Conservation (phyloP, 1,139 yeast genomes). For the Spathaspora sp. region DNA sequence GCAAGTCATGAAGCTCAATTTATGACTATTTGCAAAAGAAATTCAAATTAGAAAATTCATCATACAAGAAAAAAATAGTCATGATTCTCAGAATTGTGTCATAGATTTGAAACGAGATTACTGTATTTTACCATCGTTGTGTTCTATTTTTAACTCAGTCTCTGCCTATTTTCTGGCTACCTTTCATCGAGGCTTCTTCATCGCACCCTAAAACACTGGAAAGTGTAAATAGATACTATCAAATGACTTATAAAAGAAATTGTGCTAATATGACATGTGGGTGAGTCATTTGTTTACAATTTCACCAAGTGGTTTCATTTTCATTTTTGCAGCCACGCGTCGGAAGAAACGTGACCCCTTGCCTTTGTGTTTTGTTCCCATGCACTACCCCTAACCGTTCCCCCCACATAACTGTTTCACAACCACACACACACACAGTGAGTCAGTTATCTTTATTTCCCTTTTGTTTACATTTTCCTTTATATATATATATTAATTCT, state of each 20-base stretch:
- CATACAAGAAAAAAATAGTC: neutral
- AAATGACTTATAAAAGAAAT: no score
- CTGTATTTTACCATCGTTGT: no score
- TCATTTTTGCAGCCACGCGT: neutral
- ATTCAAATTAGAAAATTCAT: neutral
- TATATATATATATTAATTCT: neutral
- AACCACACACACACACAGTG: neutral
- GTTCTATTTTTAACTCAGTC: no score
- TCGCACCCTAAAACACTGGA: no score
- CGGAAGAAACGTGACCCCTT: neutral
- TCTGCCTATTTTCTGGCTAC: no score
- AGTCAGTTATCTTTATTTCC: neutral
- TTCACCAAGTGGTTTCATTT: neutral
- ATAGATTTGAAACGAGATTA: no score
- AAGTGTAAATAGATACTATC: no score
- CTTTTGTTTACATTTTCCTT: neutral
- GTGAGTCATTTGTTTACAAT: neutral
- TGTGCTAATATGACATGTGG: no score
- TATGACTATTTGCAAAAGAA: neutral
- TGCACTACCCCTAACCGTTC: neutral
- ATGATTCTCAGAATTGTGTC: no score
- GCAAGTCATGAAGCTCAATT: no score
- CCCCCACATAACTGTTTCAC: neutral
- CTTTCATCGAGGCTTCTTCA: no score
- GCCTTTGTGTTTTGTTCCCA: neutral